Base-by-base conservation (phyloP, 345 rosid species). In the Syzygium aqueum region DNA sequence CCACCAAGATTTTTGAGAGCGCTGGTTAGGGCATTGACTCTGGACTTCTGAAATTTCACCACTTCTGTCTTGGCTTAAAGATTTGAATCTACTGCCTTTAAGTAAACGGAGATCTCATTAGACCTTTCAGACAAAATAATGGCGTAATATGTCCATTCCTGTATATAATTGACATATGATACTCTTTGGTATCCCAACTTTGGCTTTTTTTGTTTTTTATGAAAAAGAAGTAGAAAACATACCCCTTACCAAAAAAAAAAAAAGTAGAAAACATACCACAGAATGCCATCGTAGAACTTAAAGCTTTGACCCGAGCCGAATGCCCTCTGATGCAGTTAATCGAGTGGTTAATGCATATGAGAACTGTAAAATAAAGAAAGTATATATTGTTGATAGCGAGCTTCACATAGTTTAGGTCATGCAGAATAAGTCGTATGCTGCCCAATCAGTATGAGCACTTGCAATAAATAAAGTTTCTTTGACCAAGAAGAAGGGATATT, bases 1-100 rank as follows among this genome's bases (percentile, higher is more conserved):
- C 99, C 82, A 95, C 95, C 87, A 94, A 89, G 88, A 97, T 97
- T 87, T 95, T 97, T 86, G 90, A 89, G 89, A 87, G 94, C 85
- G 98, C 99, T 84, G 99, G 99, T 96, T 86, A 90, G 92, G 51
- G n/a, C 67, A 77, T 73, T 73, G 82, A 73, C 82, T 37, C 82
- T 37, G 28, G 61, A 51, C 27, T 52, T 84, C 85, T 51, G 46
- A 33, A 51, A 40, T 84, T n/a, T 51, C 59, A 52, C 22, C 49
- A 33, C 7, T 73, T 2, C 49, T 73, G 82, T 73, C 82, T 73
- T 19, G 80, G 14, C 46, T 73, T 73, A 73, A 33, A 33, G 49
- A 73, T 73, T 11, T 73, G 25, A 73, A 33, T 73, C 80, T 33
- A 73, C 15, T 73, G 27, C 49, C 82, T 73, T 73, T 73, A 73